Base-by-base conservation (phyloP, 2,329 filamentous ascomycete genomes). In the Chaetothyriales sp. region DNA sequence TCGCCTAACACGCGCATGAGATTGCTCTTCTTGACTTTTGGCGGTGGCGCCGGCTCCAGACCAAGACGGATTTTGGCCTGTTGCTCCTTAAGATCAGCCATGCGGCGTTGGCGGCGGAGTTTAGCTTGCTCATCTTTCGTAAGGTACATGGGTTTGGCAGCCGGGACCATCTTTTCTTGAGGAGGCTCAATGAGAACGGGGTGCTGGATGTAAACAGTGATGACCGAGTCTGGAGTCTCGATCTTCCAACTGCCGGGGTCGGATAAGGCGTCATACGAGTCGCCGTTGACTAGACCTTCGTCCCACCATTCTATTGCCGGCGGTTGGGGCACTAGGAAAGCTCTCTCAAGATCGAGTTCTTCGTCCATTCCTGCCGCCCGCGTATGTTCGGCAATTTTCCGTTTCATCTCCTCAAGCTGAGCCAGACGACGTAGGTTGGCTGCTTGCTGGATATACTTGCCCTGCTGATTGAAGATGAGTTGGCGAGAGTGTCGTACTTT, bases 251-350 rank as follows among this genome's bases (percentile, higher is more conserved):
- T 81, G 15, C 71, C 69, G 0, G 77, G 72, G 53, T 84, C 71
- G 22, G 83, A 78, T 53, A 92, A 78, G 54, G 77, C 75, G 53
- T 83, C 77, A 69, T 97, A 95, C 51, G 77, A 83, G 44, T 78
- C 77, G 44, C 84, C 86, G 49, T 85, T 77, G 15, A 94, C 76
- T 18, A 97, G 72, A 2, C 83, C 87, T 70, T 97, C 89, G 62
- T 98, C 92, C 87, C 90, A 97, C 92, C 92, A 98, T 67, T 98
- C 92, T 44, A 97, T 77, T 6, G 84, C 84, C 3, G 92, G 92
- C 8, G 92, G 92, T 29, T 77, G 76, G 56, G 90, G 83, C 5
- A 95, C 80, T 3, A 92, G 70, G 65, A 90, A 97, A 29, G 88
- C 86, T 67, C 90, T 94, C 67, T 98, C 90, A 47, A 85, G 81